Base-by-base conservation (phyloP, 2,329 filamentous ascomycete genomes). In the Aspergillus flavus region DNA sequence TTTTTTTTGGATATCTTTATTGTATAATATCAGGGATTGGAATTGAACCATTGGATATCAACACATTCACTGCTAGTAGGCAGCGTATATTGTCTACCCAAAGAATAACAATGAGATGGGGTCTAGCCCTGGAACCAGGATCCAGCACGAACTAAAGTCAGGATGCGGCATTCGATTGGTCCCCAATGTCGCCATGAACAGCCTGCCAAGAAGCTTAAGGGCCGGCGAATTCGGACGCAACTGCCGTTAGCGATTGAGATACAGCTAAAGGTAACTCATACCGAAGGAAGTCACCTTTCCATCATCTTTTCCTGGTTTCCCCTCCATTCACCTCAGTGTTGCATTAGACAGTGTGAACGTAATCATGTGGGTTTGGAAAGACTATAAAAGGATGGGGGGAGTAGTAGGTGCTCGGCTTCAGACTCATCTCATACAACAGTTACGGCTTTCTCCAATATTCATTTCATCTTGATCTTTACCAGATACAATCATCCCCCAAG, bases 1-100 rank as follows among this genome's bases (percentile, higher is more conserved):
- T 41, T 39, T 39, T 57, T 61, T 62, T 62, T 64, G 54, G 59
- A 53, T 57, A 55, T 23, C 41, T 45, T 6, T 28, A 30, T 26
- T 19, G 50, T 28, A 21, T 34, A 34, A 21, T 43, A 54, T 41
- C 54, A 6, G 36, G 45, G 21, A n/a, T 36, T 54, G 30, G 46
- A 36, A 30, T 19, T 19, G 23, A 50, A 19, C 11, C n/a, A 23
- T 46, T 46, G 43, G 43, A 23, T 16, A 41, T n/a, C 16, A 19
- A 41, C 16, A 41, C 6, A 41, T n/a, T 41, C 39, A 41, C 36
- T 19, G 19, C 36, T 41, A 9, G 36, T 14, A 36, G 34, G 12
- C 34, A 36, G 34, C 34, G 34, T 36, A 36, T 11, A 36, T 32
- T 11, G 30, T 36, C 34, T 36, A 36, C 5, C 10, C 32, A 11